Base-by-base conservation (phyloP, 805 yeast species). In the Candida schatavii region DNA sequence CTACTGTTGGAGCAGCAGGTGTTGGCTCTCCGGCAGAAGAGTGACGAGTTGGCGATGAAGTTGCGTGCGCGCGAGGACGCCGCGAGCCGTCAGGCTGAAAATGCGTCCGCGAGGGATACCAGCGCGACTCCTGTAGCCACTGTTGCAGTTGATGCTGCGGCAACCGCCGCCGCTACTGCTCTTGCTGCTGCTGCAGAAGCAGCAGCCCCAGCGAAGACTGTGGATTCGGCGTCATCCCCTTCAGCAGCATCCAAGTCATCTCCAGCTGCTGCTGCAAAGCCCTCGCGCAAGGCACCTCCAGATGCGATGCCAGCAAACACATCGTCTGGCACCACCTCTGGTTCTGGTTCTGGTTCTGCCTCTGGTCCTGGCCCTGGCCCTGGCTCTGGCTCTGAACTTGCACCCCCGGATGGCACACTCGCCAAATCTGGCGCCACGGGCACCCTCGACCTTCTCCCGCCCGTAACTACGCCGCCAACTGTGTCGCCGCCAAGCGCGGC, bases 1-100 rank as follows among this genome's bases (percentile, higher is more conserved):
- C 14, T 18, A n/a, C 35, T 14, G 18, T 22, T 38, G 20, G 41
- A 38, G 28, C 14, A 20, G n/a, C 34, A 38, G 28, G 22, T 38
- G 28, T 14, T 20, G n/a, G 15, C 11, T 9, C 35, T 31, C 50
- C 45, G 31, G 30, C 20, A 23, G 17, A 31, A 36, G 17, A 26
- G 14, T 14, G 32, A 36, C 15, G 4, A 11, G 13, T 22, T 36
- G 19, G 18, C 15, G 5, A 6, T 25, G 20, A 9, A 36, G 19
- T 13, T 36, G 5, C 23, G 18, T 7, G 39, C 39, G 5, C 23
- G 31, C 26, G 26, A 36, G 27, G 31, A n/a, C 19, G 39, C 39
- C 4, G 4, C 26, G 22, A 36, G 15, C 20, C 23, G 18, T n/a
- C 29, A 26, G 13, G 28, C 28, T 10, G 28, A 25, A 13, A 25